Evolutionary conservation across 352 stramenopile genomes (phyloP), one percentile per base, ranked within the genome.

Genomic region (Nothophytophthora sp.): DNA sequence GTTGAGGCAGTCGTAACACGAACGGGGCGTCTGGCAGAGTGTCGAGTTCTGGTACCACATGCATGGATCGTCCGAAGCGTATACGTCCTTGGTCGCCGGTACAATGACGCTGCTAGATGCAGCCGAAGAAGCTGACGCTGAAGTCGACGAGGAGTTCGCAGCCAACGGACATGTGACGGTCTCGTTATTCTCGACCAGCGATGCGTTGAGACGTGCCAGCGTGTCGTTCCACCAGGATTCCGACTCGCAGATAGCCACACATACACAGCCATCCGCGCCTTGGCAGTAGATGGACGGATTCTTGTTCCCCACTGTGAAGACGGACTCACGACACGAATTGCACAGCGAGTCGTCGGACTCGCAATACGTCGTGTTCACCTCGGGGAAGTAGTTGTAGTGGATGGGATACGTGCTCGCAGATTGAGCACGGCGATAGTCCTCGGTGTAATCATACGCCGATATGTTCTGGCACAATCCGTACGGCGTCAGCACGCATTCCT

Each of bases 31-130:
- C 36, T 67, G 50, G 39, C 63, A 86, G 39, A 58, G 64, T 5
- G 73, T 83, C 45, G 78, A 75, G 40, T 77, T 88, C 56, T 81
- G 70, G 46, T 81, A 81, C 76, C 76, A 88, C 60, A 69, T 75
- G 51, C 76, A 88, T 36, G 61, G 56, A 40, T 85, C 55, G 5
- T 71, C 63, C 16, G 49, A 45, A 5, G 73, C 54, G 44, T 75
- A 70, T 29, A 61, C 40, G 44, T 63, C 56, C 56, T 80, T 88
- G 18, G 22, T 60, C 16, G 18, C 25, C 39, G 47, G 30, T 34
- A 27, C 39, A 9, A 43, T 55, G 11, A 61, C 25, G 32, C 49
- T 61, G 41, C 44, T 53, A 33, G 43, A 55, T 38, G 44, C 37
- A 24, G 36, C 51, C 24, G 34, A 45, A 24, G 44, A 46, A 4